These are phyloP conservation scores for Suillus subalutaceus DNA, from an alignment of 768 basidiomycete genomes.

Conservation along the genomic window DNA sequence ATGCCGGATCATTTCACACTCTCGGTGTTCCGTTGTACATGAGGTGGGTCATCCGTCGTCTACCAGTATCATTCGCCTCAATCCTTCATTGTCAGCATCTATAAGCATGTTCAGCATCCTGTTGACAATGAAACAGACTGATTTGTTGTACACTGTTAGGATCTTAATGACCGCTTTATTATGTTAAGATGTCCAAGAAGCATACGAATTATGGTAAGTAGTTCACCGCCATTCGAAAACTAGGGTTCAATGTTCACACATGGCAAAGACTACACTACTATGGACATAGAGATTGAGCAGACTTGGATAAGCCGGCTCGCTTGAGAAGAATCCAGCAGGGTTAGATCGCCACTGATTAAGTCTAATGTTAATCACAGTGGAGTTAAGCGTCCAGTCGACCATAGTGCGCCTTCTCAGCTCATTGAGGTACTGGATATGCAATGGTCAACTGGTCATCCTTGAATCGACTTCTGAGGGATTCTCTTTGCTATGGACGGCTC, in stretches of 20 bases:
- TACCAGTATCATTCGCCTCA: slow-evolving; percentile 37
- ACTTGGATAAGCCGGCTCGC: slow-evolving; percentile 10
- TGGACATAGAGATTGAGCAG: slow-evolving; percentile 19
- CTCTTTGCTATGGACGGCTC: background rate
- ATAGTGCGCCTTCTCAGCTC: background rate
- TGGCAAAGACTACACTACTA: slow-evolving; percentile 15
- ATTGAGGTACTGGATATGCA: too few relatives aligned
- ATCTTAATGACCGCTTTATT: background rate
- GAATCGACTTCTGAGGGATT: background rate
- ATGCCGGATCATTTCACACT: background rate
- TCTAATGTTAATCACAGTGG: background rate
- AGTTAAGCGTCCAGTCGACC: background rate
- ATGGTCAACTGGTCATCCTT: background rate
- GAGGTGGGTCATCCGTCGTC: slow-evolving; percentile 59
- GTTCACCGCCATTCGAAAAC: background rate
- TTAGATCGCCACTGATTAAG: background rate
- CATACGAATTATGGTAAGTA: background rate
- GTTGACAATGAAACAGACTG: background rate
- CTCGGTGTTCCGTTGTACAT: slow-evolving; percentile 33
- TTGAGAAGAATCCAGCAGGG: background rate
- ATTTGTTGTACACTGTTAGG: background rate
- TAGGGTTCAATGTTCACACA: background rate
- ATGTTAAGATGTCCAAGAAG: background rate
- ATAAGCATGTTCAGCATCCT: background rate
- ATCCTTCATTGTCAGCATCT: background rate